Conservation (phyloP, 1,284 basidiomycete species). For the Cutaneotrichosporon cutaneum region DNA sequence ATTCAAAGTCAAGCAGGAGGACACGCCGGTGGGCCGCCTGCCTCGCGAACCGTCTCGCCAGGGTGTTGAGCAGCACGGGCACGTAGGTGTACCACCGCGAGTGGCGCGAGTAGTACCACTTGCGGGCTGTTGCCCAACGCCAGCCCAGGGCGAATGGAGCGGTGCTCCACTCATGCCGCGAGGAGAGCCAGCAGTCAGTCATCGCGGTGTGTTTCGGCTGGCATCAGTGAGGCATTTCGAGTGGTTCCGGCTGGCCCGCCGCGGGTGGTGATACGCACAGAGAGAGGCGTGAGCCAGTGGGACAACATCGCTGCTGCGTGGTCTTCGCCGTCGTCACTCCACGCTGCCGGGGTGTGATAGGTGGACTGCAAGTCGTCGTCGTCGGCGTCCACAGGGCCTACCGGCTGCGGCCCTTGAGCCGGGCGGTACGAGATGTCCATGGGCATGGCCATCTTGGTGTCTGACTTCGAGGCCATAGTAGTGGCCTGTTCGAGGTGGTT, state of each 20-base stretch:
- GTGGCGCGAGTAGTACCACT: neutral
- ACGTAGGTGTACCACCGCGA: neutral
- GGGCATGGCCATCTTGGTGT: neutral
- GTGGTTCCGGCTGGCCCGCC: too few relatives aligned
- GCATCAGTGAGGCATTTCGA: neutral
- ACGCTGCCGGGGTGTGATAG: neutral
- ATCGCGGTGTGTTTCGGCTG: neutral
- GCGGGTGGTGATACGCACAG: too few relatives aligned
- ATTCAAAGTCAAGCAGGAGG: neutral
- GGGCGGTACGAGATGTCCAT: neutral
- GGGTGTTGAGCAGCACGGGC: neutral
- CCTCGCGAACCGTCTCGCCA: neutral
- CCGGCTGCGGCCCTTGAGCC: neutral
- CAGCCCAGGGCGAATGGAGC: neutral
- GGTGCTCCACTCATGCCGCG: neutral
- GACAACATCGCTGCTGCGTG: neutral
- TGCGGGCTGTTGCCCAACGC: neutral
- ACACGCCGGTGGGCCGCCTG: neutral
- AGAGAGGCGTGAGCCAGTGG: constrained; percentile 3
- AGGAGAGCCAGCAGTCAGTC: neutral
- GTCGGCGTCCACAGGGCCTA: neutral
- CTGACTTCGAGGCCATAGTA: too few relatives aligned
- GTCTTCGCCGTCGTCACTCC: neutral
- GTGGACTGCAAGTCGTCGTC: neutral
- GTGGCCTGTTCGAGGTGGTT: too few relatives aligned